phyloP scores from a whole-genome alignment of 257 asterid genomes.

The Solanum etuberosum region DNA sequence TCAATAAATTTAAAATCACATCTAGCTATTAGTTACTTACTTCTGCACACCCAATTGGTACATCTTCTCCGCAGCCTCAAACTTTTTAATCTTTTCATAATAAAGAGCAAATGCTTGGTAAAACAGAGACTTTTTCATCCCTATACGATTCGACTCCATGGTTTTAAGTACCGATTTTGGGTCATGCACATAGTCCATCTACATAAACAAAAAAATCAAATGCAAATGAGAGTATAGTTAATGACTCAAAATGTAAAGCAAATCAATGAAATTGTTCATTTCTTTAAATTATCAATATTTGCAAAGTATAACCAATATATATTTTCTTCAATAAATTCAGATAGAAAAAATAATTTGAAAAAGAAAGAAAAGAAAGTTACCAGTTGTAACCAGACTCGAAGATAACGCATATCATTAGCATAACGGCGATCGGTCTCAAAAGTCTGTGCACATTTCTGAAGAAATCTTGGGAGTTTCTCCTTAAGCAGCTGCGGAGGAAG shows the following conservation, averaged over 20 bases:
- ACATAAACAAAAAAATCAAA: conserved; percentile 1
- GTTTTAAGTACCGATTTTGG: conserved; percentile 56
- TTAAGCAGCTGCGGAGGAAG: conserved; percentile 63
- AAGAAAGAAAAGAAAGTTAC: conserved; percentile 19
- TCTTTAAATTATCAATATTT: background rate
- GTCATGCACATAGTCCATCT: conserved; percentile 91
- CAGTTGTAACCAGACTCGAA: conserved; percentile 92
- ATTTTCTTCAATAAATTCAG: background rate
- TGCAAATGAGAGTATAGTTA: background rate
- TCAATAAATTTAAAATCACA: background rate
- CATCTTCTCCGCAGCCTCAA: conserved; percentile 73
- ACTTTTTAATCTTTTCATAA: conserved; percentile 80
- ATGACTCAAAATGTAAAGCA: background rate
- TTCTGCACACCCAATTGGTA: conserved; percentile 74
- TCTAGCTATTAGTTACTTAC: conserved; percentile 29
- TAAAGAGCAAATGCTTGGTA: conserved; percentile 88
- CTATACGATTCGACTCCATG: conserved; percentile 66
- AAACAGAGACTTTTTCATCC: conserved; percentile 63
- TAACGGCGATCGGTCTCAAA: conserved; percentile 63
- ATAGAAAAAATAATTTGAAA: background rate
- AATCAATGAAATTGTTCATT: background rate
- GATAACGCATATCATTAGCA: conserved; percentile 78
- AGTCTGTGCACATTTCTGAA: conserved; percentile 83
- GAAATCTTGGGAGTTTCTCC: conserved; percentile 89
- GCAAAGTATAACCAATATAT: background rate